Conservation (phyloP, 495 filamentous ascomycete species). For the Venustampulla echinocandica region DNA sequence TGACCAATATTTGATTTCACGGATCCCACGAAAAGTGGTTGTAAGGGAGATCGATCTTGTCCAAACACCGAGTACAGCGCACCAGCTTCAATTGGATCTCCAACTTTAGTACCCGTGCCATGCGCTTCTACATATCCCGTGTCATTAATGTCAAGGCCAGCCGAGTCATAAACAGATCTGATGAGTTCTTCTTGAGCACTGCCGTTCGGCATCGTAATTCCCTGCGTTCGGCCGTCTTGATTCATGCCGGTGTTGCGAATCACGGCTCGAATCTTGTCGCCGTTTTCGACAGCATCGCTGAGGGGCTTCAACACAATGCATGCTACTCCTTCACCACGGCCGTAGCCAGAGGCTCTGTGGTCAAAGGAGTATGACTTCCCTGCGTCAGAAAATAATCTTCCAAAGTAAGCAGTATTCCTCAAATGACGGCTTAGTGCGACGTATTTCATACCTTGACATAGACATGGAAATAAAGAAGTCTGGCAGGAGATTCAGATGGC, state of each 20-base stretch:
- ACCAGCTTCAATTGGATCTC: conserved; percentile 54
- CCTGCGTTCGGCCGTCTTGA: conserved; percentile 50
- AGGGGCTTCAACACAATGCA: conserved; percentile 54
- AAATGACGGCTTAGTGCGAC: too few relatives aligned
- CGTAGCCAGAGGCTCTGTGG: conserved; percentile 55
- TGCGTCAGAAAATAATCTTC: conserved; percentile 24
- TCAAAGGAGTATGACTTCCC: conserved; percentile 55
- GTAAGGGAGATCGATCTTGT: conserved; percentile 23
- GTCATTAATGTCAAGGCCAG: conserved; percentile 37
- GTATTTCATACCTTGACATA: conserved; percentile 21
- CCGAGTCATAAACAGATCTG: conserved; percentile 38
- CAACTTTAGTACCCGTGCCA: conserved; percentile 51
- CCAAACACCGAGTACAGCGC: conserved; percentile 46
- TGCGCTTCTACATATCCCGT: conserved; percentile 42
- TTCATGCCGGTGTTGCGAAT: conserved; percentile 53
- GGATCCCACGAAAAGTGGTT: conserved; percentile 47
- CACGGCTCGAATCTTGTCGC: conserved; percentile 51
- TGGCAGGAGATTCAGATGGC: conserved; percentile 16
- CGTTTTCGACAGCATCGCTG: conserved; percentile 44
- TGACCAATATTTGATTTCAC: conserved; percentile 54
- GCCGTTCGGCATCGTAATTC: conserved; percentile 51
- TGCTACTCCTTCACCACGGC: conserved; percentile 53
- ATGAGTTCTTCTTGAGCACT: conserved; percentile 50
- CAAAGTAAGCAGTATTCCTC: conserved; percentile 2
- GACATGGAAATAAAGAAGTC: conserved; percentile 39